Conservation (phyloP, 306 rosid genomes). For the Gillenia trifoliata region DNA sequence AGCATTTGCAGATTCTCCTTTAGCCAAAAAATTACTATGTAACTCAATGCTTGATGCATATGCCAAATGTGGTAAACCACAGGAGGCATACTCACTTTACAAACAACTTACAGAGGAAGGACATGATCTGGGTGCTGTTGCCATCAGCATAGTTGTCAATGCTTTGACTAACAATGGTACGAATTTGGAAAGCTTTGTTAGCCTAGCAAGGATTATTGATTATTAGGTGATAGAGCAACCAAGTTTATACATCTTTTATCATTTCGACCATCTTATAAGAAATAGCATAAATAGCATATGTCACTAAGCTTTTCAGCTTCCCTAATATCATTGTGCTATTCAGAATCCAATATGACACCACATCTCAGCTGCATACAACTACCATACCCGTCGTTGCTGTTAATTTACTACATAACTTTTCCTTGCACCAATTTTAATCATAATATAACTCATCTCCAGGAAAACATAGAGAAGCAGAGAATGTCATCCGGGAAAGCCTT, state of each 20-base stretch:
- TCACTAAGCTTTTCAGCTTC: neutral
- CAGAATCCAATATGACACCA: neutral
- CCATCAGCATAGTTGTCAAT: conserved; percentile 75
- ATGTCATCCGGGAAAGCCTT: conserved; percentile 49
- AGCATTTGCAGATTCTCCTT: conserved; percentile 45
- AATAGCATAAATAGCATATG: neutral
- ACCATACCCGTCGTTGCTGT: neutral
- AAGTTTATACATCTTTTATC: neutral
- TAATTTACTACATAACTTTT: neutral
- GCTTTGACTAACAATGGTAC: conserved; percentile 70
- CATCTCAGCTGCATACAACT: neutral
- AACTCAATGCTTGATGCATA: conserved; percentile 79
- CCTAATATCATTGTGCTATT: neutral
- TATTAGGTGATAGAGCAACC: neutral
- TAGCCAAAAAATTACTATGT: conserved; percentile 34
- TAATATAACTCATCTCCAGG: conserved; percentile 40
- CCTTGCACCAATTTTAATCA: neutral
- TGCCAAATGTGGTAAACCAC: conserved; percentile 70
- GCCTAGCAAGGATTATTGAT: neutral
- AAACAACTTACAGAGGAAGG: conserved; percentile 52
- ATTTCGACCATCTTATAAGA: neutral
- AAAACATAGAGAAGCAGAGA: conserved; percentile 68
- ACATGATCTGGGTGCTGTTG: conserved; percentile 59
- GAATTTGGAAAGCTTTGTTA: conserved; percentile 1
- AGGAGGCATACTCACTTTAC: conserved; percentile 69